Conservation (phyloP, 2,329 filamentous ascomycete genomes). For the Sporothrix pseudoabietina region DNA sequence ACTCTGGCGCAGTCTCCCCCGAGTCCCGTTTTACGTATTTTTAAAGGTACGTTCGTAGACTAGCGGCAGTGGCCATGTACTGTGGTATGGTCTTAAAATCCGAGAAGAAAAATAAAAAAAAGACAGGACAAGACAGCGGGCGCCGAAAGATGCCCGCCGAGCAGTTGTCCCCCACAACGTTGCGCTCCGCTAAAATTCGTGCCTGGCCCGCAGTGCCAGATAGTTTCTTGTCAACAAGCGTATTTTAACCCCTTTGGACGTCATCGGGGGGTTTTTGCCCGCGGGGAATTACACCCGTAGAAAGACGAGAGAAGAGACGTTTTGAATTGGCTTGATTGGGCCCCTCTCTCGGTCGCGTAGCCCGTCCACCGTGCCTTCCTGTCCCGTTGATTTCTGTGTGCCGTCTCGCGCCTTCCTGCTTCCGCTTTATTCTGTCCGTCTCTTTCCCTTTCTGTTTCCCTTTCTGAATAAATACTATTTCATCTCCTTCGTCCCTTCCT, state of each 20-base stretch:
- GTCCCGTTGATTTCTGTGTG: neutral
- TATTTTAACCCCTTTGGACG: slow-evolving; percentile 26
- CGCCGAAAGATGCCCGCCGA: slow-evolving; percentile 3
- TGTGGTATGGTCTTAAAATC: neutral
- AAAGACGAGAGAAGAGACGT: neutral
- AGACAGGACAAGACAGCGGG: neutral
- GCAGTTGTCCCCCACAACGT: neutral
- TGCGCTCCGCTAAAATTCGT: neutral
- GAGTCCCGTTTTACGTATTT: neutral
- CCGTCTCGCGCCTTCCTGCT: neutral
- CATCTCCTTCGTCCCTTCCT: slow-evolving; percentile 12
- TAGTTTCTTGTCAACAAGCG: neutral
- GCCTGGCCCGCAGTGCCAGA: neutral
- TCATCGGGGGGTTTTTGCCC: slow-evolving; percentile 29
- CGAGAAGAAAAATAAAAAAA: neutral
- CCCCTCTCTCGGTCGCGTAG: slow-evolving; percentile 1
- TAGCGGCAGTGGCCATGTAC: neutral
- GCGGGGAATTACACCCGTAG: neutral
- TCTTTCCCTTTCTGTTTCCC: neutral
- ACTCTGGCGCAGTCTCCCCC: neutral
- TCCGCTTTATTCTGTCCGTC: neutral
- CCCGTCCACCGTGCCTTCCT: slow-evolving; percentile 4
- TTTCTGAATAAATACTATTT: neutral
- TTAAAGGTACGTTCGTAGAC: neutral
- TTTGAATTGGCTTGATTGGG: neutral